Conservation (phyloP, 768 basidiomycete species). For the Symmetrospora coprosmae region DNA sequence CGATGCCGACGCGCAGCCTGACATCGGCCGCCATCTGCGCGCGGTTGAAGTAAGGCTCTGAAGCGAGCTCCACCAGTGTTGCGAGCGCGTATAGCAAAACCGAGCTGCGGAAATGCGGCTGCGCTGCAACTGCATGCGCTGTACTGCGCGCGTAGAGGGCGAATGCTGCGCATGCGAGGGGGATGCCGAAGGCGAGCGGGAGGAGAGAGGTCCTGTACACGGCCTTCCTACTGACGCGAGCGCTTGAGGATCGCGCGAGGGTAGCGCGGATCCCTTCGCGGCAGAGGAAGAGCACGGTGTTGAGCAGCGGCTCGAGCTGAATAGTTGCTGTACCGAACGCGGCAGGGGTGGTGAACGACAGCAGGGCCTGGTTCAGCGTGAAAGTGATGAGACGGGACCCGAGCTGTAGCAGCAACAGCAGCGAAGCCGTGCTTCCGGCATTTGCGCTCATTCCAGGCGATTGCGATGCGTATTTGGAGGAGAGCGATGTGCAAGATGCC, state of each 20-base stretch:
- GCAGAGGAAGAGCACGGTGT: constrained; percentile 77
- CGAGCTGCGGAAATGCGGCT: constrained; percentile 52
- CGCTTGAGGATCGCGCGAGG: constrained; percentile 41
- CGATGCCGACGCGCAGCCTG: constrained; percentile 61
- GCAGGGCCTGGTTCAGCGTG: constrained; percentile 67
- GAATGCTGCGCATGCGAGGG: constrained; percentile 46
- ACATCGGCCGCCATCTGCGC: constrained; percentile 51
- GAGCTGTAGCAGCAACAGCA: constrained; percentile 70
- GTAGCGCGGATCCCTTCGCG: constrained; percentile 86
- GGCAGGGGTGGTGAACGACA: constrained; percentile 67
- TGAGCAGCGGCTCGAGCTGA: constrained; percentile 80
- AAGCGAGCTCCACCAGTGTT: constrained; percentile 59
- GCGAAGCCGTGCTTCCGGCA: constrained; percentile 40
- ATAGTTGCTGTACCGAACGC: constrained; percentile 80
- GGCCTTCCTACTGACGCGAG: background rate
- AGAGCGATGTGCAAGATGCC: no score
- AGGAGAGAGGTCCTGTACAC: constrained; percentile 1
- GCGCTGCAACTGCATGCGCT: constrained; percentile 34
- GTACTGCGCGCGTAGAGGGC: constrained; percentile 38
- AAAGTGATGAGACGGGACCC: constrained; percentile 75
- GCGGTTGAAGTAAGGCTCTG: constrained; percentile 69
- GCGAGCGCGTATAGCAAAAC: constrained; percentile 58
- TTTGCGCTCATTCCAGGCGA: no score
- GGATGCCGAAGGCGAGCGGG: constrained; percentile 46
- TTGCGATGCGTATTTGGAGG: no score